Evolutionary conservation across 2,329 filamentous ascomycete species (phyloP), one percentile per base, ranked within the genome.

Genomic region (Westerdykella sp.): DNA sequence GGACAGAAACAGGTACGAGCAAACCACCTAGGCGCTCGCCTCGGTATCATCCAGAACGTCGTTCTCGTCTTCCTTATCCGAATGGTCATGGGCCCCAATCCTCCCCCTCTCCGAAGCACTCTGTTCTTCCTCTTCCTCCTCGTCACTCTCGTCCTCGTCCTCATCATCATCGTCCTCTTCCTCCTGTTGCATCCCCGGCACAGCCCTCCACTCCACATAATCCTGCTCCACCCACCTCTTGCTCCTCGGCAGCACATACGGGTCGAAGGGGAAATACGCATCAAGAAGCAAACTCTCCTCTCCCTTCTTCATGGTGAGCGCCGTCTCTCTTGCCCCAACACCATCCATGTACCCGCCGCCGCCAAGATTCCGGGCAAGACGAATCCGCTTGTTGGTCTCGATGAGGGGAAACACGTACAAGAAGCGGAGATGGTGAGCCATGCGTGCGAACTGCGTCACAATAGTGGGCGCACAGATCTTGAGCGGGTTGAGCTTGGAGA

Each of bases 241-340:
- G 65, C 90, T 96, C 53, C 81, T 74, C 1, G 90, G 90, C 39
- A 98, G 73, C 58, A 91, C 85, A 66, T 97, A 98, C 2, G 94
- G 94, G 62, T 98, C 93, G 59, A 98, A 98, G 0, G 93, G 93
- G 60, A 97, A 98, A 65, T 95, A 96, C 0, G 89, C 86, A 55
- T 97, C 90, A 1, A 98, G 77, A 66, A 95, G 84, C 58, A 91
- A 83, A 58, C 81, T 84, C 49, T 83, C 81, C 53, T 95, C 87
- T 45, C 86, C 85, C 42, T 82, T 77, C 55, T 73, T 73, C 41
- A 63, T 64, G 9, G 66, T 70, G 34, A 72, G 67, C 2, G 72
- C 71, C 42, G 73, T 79, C 53, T 82, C 78, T 37, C 80, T 76
- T 42, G 77, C 73, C 5, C 76, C 60, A 1, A 64, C 55, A 5